Evolutionary conservation across 2,329 filamentous ascomycete genomes (phyloP).

Genomic region (Sporothrix schenckii): DNA sequence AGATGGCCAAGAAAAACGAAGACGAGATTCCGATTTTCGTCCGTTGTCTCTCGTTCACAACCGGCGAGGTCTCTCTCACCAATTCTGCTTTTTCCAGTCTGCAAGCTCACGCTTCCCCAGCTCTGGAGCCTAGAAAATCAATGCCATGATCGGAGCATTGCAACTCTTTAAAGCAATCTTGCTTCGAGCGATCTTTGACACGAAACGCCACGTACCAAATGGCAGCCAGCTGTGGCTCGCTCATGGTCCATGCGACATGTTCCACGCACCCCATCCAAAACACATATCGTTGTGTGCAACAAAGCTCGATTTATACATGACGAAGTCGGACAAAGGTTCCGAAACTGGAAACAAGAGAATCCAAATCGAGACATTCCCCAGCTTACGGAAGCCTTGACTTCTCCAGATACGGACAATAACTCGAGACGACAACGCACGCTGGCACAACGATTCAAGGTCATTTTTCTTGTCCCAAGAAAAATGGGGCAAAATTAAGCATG

Average conservation of each 20-base stretch:
- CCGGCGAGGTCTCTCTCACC: background rate
- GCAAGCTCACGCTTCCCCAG: background rate
- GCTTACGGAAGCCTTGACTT: background rate
- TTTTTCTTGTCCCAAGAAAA: too few relatives aligned
- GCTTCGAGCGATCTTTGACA: background rate
- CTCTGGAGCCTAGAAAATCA: background rate
- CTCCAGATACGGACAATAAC: background rate
- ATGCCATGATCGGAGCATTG: slow-evolving; percentile 25
- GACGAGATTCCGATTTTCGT: background rate
- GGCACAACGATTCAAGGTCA: background rate
- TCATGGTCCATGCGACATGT: slow-evolving; percentile 16
- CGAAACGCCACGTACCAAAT: slow-evolving; percentile 8
- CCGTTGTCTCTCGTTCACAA: background rate
- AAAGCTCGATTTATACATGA: background rate
- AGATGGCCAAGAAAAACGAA: background rate
- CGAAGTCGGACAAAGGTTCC: background rate
- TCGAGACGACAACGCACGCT: background rate
- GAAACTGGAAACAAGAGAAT: background rate
- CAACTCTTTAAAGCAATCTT: background rate
- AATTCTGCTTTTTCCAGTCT: slow-evolving; percentile 14
- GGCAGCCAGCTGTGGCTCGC: background rate
- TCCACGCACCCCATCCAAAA: background rate
- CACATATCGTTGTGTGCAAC: background rate
- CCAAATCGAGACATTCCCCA: slow-evolving; percentile 4
- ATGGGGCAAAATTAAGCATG: background rate